Conservation (phyloP, 208 protist species). For the Polymyxa betae region DNA sequence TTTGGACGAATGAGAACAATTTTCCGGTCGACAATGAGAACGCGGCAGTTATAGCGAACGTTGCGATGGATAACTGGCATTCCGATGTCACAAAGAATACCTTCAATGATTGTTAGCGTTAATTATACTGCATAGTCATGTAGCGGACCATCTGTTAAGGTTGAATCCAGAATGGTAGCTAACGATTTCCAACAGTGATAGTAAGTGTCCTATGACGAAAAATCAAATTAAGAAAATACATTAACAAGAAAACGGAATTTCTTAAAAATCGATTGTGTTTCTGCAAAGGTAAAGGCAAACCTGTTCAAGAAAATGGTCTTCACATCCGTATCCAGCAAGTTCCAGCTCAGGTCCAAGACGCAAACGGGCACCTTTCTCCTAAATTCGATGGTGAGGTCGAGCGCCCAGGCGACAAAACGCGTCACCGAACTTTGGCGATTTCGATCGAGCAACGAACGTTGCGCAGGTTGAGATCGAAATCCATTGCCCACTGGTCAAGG, state of each 20-base stretch:
- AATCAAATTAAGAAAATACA: no score
- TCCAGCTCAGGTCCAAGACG: constrained; percentile 72
- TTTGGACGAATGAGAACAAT: constrained; percentile 81
- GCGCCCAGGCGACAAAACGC: no score
- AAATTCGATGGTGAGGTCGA: no score
- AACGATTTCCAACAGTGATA: constrained; percentile 70
- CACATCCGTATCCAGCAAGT: constrained; percentile 79
- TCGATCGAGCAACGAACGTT: constrained; percentile 73
- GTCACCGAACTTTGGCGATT: constrained; percentile 68
- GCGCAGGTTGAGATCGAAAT: constrained; percentile 78
- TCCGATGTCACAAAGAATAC: constrained; percentile 71
- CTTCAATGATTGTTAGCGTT: not conserved
- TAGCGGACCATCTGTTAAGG: constrained; percentile 49
- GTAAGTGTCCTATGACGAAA: constrained; percentile 76
- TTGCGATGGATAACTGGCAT: constrained; percentile 73
- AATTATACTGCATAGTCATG: not conserved
- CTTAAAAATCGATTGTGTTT: no score
- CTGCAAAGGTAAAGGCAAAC: no score
- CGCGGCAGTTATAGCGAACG: constrained; percentile 81
- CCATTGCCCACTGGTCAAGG: constrained; percentile 83
- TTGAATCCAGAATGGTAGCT: constrained; percentile 19
- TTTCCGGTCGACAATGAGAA: constrained; percentile 72
- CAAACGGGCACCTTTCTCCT: constrained; percentile 65
- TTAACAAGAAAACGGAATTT: no score
- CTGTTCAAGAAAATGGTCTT: constrained; percentile 82